Evolutionary conservation across 2,329 filamentous ascomycete genomes (phyloP), one percentile per base, ranked within the genome.

Genomic region (Grosmannia huntii): DNA sequence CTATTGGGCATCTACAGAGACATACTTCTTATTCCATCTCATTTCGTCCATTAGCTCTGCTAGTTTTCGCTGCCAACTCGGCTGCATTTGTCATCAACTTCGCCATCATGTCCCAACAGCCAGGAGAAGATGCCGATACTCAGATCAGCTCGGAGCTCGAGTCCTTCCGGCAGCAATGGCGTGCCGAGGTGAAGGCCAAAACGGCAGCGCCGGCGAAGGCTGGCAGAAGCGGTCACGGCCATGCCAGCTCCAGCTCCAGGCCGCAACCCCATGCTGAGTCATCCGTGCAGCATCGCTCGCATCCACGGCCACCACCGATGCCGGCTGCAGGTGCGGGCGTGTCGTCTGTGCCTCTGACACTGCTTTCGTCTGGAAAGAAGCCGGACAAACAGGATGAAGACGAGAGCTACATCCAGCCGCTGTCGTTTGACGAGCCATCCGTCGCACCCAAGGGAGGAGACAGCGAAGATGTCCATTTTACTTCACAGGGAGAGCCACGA

Each of bases 121-220:
- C 60, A 21, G 28, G 41, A 16, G 46, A 36, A 38, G 21, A n/a
- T 6, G 57, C 25, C 31, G 5, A 27, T 11, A 38, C 46, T 16
- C 55, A 76, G 58, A 70, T 78, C 53, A 78, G 82, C 68, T 78
- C 85, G 55, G 90, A 95, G 70, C 81, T 96, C 60, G 89, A 95
- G 71, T 85, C 81, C 52, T 96, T 96, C 73, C 85, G 92, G 63
- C 81, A 83, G 67, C 80, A 90, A 76, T 96, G 91, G 91, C 83
- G 83, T 60, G 86, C 89, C 64, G 91, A 96, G 69, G 87, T 95
- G 7, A 68, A 75, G 54, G 70, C 72, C 3, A 21, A 53, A 52
- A 28, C 62, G 58, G 21, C 59, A 53, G 49, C 38, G 11, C 21
- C 36, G 12, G 41, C 16, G 9, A 25, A 36, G 25, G 49, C 36